Evolutionary conservation across 2,329 filamentous ascomycete genomes (phyloP).

Genomic region (Penicillium sp.): DNA sequence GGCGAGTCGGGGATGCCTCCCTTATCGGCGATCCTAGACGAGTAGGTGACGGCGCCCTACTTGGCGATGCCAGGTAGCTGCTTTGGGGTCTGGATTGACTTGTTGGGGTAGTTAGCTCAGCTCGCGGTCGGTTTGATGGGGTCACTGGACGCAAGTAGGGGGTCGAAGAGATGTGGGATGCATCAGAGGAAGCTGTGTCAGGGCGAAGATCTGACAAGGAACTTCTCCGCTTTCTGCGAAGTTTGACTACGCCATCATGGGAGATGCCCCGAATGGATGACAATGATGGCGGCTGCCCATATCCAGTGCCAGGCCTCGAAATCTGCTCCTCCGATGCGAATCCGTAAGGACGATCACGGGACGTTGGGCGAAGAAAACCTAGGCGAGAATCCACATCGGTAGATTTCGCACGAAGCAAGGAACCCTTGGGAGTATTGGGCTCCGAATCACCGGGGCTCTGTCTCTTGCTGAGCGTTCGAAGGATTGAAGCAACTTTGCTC

Average conservation of each 20-base stretch:
- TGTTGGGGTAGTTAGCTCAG: constrained; percentile 32
- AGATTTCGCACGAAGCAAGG: constrained; percentile 71
- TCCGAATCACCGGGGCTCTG: constrained; percentile 63
- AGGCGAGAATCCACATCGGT: constrained; percentile 66
- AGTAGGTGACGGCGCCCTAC: constrained; percentile 32
- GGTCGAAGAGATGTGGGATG: constrained; percentile 38
- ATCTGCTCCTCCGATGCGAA: constrained; percentile 52
- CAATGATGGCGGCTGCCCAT: constrained; percentile 50
- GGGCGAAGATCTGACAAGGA: constrained; percentile 83
- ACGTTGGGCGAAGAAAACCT: constrained; percentile 54
- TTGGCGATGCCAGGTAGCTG: constrained; percentile 32
- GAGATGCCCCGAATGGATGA: constrained; percentile 56
- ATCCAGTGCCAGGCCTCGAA: constrained; percentile 46
- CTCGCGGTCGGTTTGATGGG: constrained; percentile 30
- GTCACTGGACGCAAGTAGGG: constrained; percentile 42
- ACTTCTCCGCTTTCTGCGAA: constrained; percentile 79
- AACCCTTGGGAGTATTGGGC: constrained; percentile 68
- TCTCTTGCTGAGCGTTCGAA: constrained; percentile 86
- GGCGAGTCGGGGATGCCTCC: constrained; percentile 34
- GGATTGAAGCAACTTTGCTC: constrained; percentile 74
- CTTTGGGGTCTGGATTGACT: constrained; percentile 33
- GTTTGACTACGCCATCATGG: constrained; percentile 42
- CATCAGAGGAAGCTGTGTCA: constrained; percentile 63
- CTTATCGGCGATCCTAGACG: constrained; percentile 34
- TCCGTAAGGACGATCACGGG: constrained; percentile 57